Evolutionary conservation across 2,329 filamentous ascomycete genomes (phyloP).

Genomic region (Chaetomium globosum): DNA sequence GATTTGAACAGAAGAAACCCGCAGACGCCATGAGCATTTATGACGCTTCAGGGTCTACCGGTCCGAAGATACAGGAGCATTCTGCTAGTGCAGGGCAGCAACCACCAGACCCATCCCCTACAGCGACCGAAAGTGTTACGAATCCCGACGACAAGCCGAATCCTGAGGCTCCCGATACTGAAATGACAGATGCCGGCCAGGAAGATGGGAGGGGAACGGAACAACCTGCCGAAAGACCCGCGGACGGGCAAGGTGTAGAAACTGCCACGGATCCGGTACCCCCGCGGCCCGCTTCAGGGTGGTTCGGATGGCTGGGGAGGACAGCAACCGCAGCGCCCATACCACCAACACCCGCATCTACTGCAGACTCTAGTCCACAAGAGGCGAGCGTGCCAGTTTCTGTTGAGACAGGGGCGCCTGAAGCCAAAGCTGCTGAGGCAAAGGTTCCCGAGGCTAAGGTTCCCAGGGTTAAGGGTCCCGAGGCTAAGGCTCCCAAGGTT

Average conservation of each 20-base stretch:
- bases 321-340: constrained; percentile 31
- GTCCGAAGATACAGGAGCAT: constrained; percentile 41
- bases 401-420: constrained; percentile 3
- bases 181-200: constrained; percentile 8
- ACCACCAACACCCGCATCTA: constrained; percentile 8
- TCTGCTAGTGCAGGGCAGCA: constrained; percentile 19
- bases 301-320: constrained; percentile 58
- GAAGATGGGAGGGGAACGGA: constrained; percentile 10
- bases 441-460: not conserved
- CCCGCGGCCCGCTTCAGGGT: constrained; percentile 49
- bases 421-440: constrained; percentile 23
- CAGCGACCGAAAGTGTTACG: constrained; percentile 13
- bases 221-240: constrained; percentile 4
- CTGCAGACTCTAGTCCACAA: constrained; percentile 34
- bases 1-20: constrained; percentile 52
- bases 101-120: constrained; percentile 21
- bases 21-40: constrained; percentile 41
- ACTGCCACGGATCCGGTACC: constrained; percentile 6
- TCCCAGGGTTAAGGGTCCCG: no score
- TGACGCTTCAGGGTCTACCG: constrained; percentile 35
- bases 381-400: constrained; percentile 1
- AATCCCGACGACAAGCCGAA: constrained; percentile 21
- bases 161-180: constrained; percentile 13
- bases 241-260: not conserved
- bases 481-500: no score